Conservation (phyloP, 805 yeast species). For the Yarrowia porcina region DNA sequence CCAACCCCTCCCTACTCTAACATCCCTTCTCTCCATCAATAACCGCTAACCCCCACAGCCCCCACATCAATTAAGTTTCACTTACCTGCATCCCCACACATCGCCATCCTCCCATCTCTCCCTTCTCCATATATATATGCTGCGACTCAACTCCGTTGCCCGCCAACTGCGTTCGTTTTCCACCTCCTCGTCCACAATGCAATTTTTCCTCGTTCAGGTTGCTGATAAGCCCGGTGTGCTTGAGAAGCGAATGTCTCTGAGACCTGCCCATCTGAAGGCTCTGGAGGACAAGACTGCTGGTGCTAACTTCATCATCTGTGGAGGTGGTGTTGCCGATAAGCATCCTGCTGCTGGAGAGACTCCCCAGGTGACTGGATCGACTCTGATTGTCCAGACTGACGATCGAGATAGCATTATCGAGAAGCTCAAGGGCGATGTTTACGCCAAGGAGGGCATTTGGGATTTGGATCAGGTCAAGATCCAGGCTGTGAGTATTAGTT, state of each 20-base stretch:
- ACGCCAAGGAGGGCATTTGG: conserved; percentile 68
- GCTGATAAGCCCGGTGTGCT: conserved; percentile 62
- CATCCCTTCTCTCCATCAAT: too few relatives aligned
- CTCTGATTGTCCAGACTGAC: conserved; percentile 60
- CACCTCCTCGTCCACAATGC: conserved; percentile 41
- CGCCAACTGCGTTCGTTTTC: conserved; percentile 3
- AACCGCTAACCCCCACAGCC: too few relatives aligned
- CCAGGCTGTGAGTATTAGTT: conserved; percentile 47
- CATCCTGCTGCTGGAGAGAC: conserved; percentile 36
- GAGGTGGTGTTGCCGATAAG: conserved; percentile 41
- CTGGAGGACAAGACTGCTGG: conserved; percentile 36
- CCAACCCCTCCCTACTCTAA: too few relatives aligned
- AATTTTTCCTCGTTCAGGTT: conserved; percentile 57
- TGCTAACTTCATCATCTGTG: conserved; percentile 43
- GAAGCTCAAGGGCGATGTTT: conserved; percentile 60
- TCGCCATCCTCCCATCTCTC: not conserved
- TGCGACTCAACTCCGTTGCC: conserved; percentile 7
- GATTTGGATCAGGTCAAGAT: conserved; percentile 61
- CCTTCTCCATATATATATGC: not conserved
- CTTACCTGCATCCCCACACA: not conserved
- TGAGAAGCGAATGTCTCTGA: conserved; percentile 38
- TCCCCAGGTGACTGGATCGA: conserved; percentile 62
- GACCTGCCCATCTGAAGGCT: conserved; percentile 43
- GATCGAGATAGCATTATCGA: conserved; percentile 63
- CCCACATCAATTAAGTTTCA: too few relatives aligned